Percentiles rank a stretch among this genome's conserved stretches.
These are phyloP conservation scores for Anthracocystis panici-leucophaei DNA, from an alignment of 1,284 basidiomycete species.

Conservation along the genomic window DNA sequence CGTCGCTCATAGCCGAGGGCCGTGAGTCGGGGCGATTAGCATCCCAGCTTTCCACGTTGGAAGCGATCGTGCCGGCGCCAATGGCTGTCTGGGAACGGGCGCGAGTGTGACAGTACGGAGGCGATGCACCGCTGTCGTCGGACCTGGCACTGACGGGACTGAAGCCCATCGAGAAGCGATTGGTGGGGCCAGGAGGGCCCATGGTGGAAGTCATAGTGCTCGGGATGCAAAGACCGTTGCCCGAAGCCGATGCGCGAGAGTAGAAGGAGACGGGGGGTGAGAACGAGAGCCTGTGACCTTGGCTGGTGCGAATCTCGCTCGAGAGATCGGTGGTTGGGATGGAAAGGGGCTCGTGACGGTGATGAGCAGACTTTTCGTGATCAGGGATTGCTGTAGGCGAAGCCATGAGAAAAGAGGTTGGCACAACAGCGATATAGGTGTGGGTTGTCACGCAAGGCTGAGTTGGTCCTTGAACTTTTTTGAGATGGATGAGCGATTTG, in stretches of 20 bases:
- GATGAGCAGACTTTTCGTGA: slow-evolving; percentile 55
- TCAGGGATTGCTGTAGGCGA: slow-evolving; percentile 58
- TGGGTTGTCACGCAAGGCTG: not conserved
- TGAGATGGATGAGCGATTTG: no score
- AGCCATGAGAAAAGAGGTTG: slow-evolving; percentile 36
- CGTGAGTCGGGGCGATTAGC: slow-evolving; percentile 14
- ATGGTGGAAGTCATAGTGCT: slow-evolving; percentile 39
- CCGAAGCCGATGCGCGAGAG: slow-evolving; percentile 37
- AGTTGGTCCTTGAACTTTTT: not conserved
- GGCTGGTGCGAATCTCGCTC: slow-evolving; percentile 46
- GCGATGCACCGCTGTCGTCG: slow-evolving; percentile 29
- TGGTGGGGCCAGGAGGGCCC: slow-evolving; percentile 32
- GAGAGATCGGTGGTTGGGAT: slow-evolving; percentile 28
- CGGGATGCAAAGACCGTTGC: slow-evolving; percentile 28
- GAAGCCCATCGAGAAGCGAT: slow-evolving; percentile 41
- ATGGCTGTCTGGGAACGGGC: slow-evolving; percentile 48
- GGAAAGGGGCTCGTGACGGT: slow-evolving; percentile 32
- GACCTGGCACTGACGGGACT: slow-evolving; percentile 18
- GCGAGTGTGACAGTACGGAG: slow-evolving; percentile 38
- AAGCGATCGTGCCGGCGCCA: slow-evolving; percentile 27
- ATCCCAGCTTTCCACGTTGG: slow-evolving; percentile 29
- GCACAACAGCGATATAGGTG: not conserved
- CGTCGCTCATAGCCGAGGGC: slow-evolving; percentile 16
- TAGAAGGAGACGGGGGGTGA: slow-evolving; percentile 42
- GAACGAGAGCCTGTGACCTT: slow-evolving; percentile 46